phyloP scores from a whole-genome alignment of 2,329 filamentous ascomycete genomes.

The Claviceps capensis region DNA sequence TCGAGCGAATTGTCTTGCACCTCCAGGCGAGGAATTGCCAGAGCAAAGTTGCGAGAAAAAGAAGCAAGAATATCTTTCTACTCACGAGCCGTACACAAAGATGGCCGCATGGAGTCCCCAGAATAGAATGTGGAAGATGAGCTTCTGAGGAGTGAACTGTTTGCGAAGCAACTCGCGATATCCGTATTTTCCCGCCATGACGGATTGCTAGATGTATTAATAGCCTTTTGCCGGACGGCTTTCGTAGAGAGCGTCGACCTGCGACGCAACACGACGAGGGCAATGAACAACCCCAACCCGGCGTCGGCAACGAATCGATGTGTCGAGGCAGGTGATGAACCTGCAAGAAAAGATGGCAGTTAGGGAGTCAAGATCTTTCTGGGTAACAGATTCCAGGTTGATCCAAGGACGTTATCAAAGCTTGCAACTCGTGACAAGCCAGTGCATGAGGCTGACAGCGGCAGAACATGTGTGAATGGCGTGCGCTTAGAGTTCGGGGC shows the following conservation, averaged over 20 bases:
- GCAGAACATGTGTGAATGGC: conserved; percentile 3
- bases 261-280: conserved; percentile 27
- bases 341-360: neutral
- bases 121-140: conserved; percentile 70
- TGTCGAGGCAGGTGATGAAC: neutral
- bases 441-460: conserved; percentile 8
- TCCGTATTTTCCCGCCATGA: conserved; percentile 27
- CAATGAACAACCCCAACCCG: neutral
- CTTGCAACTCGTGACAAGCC: conserved; percentile 7
- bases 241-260: conserved; percentile 34
- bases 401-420: conserved; percentile 1
- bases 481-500: conserved; percentile 6
- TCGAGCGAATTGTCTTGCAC: too few species aligned
- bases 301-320: neutral
- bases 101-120: conserved; percentile 65
- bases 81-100: conserved; percentile 80
- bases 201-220: neutral
- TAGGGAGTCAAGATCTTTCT: neutral
- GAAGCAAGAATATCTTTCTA: neutral
- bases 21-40: too few species aligned
- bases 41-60: too few species aligned
- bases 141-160: conserved; percentile 56
- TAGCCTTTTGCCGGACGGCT: neutral
- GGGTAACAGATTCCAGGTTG: neutral
- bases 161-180: conserved; percentile 36